Evolutionary conservation across 768 basidiomycete genomes (phyloP).

Genomic region (Leccinum longicurvipes): DNA sequence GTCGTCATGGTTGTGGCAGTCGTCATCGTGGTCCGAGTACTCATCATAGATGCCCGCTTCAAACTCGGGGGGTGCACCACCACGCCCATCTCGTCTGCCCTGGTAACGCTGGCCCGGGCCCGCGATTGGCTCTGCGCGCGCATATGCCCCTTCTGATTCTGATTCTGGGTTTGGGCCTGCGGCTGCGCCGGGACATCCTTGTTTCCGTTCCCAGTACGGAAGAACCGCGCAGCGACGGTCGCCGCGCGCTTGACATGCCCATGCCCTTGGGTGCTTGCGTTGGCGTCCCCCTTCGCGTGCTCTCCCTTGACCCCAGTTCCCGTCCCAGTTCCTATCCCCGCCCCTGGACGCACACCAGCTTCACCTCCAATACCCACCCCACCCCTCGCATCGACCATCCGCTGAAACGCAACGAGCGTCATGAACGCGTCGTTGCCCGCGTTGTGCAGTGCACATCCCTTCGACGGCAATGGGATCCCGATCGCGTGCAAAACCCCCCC

Average conservation of each 20-base stretch:
- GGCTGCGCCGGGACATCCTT: not conserved
- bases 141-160: not conserved
- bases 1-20: not conserved
- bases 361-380: not conserved
- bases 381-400: conserved; percentile 56
- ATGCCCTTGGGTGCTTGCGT: not conserved
- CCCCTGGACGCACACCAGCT: not conserved
- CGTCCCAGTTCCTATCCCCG: not conserved
- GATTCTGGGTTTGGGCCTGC: not conserved
- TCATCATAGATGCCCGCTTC: conserved; percentile 23
- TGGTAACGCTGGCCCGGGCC: not conserved
- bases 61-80: conserved; percentile 8
- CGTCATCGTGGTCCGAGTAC: not conserved
- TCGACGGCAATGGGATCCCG: conserved; percentile 20
- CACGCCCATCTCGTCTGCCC: conserved; percentile 15
- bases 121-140: not conserved
- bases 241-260: conserved; percentile 9
- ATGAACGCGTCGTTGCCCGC: conserved; percentile 81
- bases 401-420: conserved; percentile 64
- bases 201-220: conserved; percentile 10
- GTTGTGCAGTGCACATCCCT: conserved; percentile 52
- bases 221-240: conserved; percentile 17
- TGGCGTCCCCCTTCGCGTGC: not conserved
- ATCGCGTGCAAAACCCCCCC: conserved; percentile 61
- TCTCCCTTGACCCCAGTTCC: not conserved